Conservation (phyloP, 2,329 filamentous ascomycete species). For the Cytospora piceae region DNA sequence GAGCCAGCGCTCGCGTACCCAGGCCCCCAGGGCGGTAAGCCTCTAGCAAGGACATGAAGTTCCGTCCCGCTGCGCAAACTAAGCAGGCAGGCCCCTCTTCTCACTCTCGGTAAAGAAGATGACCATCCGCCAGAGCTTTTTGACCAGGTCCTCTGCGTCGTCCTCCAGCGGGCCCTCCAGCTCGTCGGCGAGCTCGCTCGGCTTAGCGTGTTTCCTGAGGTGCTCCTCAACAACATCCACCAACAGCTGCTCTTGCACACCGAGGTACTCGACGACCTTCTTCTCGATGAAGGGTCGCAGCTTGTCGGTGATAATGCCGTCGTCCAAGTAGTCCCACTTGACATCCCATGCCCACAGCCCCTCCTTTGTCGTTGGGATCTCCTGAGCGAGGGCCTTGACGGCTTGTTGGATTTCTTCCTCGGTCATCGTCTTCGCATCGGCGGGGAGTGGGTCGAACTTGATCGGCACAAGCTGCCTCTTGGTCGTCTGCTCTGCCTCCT, state of each 20-base stretch:
- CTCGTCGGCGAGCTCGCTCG: conserved; percentile 82
- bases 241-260: conserved; percentile 93
- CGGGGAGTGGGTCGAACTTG: conserved; percentile 70
- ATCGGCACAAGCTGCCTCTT: conserved; percentile 82
- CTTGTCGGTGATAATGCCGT: conserved; percentile 79
- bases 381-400: conserved; percentile 78
- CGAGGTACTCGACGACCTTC: conserved; percentile 96
- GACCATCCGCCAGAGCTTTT: conserved; percentile 97
- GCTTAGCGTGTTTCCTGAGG: conserved; percentile 72
- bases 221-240: conserved; percentile 92
- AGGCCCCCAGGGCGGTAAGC: not conserved
- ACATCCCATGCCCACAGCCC: conserved; percentile 92
- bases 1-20: conserved; percentile 8
- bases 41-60: not conserved
- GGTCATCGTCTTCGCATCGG: conserved; percentile 69
- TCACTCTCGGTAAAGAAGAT: conserved; percentile 97
- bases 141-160: conserved; percentile 89
- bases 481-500: conserved; percentile 75
- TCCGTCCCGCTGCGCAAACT: conserved; percentile 32
- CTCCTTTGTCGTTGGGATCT: conserved; percentile 86
- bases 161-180: conserved; percentile 90
- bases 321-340: conserved; percentile 89
- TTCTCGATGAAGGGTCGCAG: conserved; percentile 95
- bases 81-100: conserved; percentile 81
- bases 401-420: conserved; percentile 88